Conservation (phyloP, 805 yeast genomes). For the Lipomyces lipofer region DNA sequence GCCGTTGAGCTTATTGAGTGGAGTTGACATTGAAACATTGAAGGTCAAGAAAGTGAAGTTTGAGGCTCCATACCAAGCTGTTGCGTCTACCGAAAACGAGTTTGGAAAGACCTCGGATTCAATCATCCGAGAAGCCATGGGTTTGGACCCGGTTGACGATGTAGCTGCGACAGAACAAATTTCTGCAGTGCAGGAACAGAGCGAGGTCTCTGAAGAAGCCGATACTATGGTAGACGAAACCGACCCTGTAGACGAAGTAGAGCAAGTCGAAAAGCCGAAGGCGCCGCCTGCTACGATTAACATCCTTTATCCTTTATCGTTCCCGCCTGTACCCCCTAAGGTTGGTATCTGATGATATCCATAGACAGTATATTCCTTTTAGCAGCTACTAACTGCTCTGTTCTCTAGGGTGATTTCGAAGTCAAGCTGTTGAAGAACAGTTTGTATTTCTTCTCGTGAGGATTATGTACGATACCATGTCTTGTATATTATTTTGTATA, state of each 20-base stretch:
- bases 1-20: constrained; percentile 56
- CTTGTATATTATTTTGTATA: too few relatives aligned
- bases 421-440: constrained; percentile 71
- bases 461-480: too few relatives aligned
- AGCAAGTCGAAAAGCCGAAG: constrained; percentile 2
- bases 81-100: constrained; percentile 39
- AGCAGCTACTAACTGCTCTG: constrained; percentile 39
- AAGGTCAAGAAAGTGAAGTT: constrained; percentile 2
- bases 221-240: background rate
- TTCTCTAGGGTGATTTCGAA: constrained; percentile 89
- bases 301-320: constrained; percentile 23
- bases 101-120: constrained; percentile 35
- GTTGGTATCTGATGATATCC: too few relatives aligned
- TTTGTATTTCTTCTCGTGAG: constrained; percentile 66
- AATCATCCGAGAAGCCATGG: constrained; percentile 33
- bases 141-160: too few relatives aligned
- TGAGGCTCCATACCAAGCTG: constrained; percentile 26
- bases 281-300: background rate
- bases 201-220: too few relatives aligned
- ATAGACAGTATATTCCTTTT: too few relatives aligned
- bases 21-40: constrained; percentile 11
- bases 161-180: too few relatives aligned
- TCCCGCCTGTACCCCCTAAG: constrained; percentile 32
- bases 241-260: background rate
- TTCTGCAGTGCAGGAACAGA: too few relatives aligned